Base-by-base conservation (phyloP, 129 eudicot species). In the Glebionis coronaria region DNA sequence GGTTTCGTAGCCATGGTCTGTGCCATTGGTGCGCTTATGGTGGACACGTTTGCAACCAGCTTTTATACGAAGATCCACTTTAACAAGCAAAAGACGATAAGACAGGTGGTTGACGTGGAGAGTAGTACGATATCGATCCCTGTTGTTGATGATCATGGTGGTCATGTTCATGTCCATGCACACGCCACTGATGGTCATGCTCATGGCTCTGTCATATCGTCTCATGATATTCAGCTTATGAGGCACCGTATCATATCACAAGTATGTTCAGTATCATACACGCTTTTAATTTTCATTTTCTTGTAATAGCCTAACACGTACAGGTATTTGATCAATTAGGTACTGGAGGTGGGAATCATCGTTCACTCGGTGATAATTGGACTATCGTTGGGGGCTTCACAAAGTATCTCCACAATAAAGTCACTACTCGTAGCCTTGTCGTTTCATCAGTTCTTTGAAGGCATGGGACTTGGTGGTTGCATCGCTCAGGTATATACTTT, bases 391-490 rank as follows among this genome's bases (percentile, higher is more conserved):
- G 96, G 96, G 25, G 79, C 87, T 50, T 85, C 92, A 0, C 70
- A 85, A 74, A 79, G 65, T 53, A 58, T 73, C 14, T 81, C 78
- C 9, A 88, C 92, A 11, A 82, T 88, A 59, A 85, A 79, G 79
- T 84, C 96, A 23, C 71, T 88, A 35, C 71, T 88, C 23, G 87
- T 78, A 54, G 96, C 96, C 53, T 71, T 88, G 78, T 82, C 89
- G 16, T 88, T 82, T 78, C 96, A 88, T 56, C 96, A 88, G 73
- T 85, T 88, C 78, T 88, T 88, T 60, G 95, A 88, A 63, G 95
- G 95, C 75, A 80, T 88, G 81, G 95, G 89, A 35, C 91, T 88
- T 40, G 96, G 96, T 53, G 96, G 96, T 29, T 88, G 96, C 82
- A 88, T 88, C 61, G 71, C 95, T 45, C 95, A 86, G 91, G 91